A percentile compares a stretch with the other conserved stretches of the same genome.
phyloP scores from a whole-genome alignment of 164 flowering plant genomes.

The Euptelea pleiosperma region DNA sequence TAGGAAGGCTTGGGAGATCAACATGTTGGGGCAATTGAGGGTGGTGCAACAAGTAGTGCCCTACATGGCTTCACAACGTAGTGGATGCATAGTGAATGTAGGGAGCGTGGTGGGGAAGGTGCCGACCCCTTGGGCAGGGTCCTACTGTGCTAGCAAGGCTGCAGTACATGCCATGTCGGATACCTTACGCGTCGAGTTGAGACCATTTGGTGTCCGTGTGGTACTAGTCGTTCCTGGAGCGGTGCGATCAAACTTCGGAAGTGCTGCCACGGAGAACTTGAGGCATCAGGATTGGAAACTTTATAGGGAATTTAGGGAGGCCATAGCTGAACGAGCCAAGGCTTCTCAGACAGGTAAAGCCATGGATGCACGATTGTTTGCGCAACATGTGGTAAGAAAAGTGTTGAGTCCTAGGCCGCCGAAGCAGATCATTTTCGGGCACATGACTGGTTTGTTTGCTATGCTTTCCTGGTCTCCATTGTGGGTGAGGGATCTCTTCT shows the following conservation, averaged over 20 bases:
- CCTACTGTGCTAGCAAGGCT: slow-evolving; percentile 63
- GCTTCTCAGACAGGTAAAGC: slow-evolving; percentile 61
- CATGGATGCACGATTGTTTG: slow-evolving; percentile 47
- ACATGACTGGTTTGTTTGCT: slow-evolving; percentile 50
- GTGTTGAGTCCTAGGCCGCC: slow-evolving; percentile 59
- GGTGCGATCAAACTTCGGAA: slow-evolving; percentile 50
- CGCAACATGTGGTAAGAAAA: slow-evolving; percentile 52
- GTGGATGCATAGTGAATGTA: slow-evolving; percentile 51
- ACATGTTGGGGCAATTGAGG: slow-evolving; percentile 57
- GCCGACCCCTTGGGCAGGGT: slow-evolving; percentile 73
- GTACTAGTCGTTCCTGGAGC: slow-evolving; percentile 57
- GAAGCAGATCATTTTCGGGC: slow-evolving; percentile 52
- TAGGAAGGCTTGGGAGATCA: slow-evolving; percentile 55
- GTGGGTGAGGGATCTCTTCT: slow-evolving; percentile 62
- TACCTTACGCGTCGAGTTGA: slow-evolving; percentile 46
- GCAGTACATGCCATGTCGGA: slow-evolving; percentile 56
- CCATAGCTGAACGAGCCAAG: slow-evolving; percentile 46
- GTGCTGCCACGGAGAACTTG: slow-evolving; percentile 30
- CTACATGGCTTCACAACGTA: slow-evolving; percentile 42
- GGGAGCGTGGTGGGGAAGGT: slow-evolving; percentile 60
- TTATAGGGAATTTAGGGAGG: slow-evolving; percentile 45
- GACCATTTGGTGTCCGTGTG: slow-evolving; percentile 59
- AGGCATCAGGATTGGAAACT: slow-evolving; percentile 47
- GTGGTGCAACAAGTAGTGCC: slow-evolving; percentile 64
- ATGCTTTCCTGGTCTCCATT: slow-evolving; percentile 53